A percentile compares a stretch with the other conserved stretches of the same genome.
These are phyloP conservation scores for Eucalyptus victrix DNA, from an alignment of 345 rosid species.

Conservation along the genomic window DNA sequence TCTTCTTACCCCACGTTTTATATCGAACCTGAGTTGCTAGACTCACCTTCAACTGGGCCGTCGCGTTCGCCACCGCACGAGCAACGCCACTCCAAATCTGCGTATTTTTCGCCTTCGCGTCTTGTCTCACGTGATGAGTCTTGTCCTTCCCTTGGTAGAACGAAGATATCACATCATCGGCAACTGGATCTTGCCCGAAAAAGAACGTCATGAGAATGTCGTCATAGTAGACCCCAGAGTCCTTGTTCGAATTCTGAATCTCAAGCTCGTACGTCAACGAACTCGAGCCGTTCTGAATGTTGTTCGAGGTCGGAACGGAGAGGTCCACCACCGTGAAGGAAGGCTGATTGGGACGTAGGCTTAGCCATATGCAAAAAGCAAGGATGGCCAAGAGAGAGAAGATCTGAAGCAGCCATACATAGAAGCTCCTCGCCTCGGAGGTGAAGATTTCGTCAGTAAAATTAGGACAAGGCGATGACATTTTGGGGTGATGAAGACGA, in stretches of 20 bases:
- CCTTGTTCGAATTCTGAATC: constrained; percentile 19
- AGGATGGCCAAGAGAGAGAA: constrained; percentile 13
- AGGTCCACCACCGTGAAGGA: constrained; percentile 1
- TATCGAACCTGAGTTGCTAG: constrained; percentile 8
- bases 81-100: not conserved
- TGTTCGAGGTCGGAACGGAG: constrained; percentile 4
- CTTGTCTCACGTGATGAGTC: not conserved
- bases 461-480: not conserved
- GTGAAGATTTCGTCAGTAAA: not conserved
- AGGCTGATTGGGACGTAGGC: constrained; percentile 15
- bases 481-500: not conserved
- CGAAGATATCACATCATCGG: not conserved
- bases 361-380: constrained; percentile 18
- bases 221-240: constrained; percentile 22
- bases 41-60: constrained; percentile 11
- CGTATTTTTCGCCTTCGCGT: not conserved
- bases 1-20: constrained; percentile 23
- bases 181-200: constrained; percentile 11
- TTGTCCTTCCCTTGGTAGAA: constrained; percentile 15
- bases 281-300: not conserved
- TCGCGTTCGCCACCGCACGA: constrained; percentile 4
- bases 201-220: constrained; percentile 10
- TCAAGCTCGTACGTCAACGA: constrained; percentile 10
- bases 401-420: constrained; percentile 14
- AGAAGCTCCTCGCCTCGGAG: not conserved